Evolutionary conservation across 352 stramenopile genomes (phyloP), one percentile per base, ranked within the genome.

Genomic region (Paralagenidium karlingii): DNA sequence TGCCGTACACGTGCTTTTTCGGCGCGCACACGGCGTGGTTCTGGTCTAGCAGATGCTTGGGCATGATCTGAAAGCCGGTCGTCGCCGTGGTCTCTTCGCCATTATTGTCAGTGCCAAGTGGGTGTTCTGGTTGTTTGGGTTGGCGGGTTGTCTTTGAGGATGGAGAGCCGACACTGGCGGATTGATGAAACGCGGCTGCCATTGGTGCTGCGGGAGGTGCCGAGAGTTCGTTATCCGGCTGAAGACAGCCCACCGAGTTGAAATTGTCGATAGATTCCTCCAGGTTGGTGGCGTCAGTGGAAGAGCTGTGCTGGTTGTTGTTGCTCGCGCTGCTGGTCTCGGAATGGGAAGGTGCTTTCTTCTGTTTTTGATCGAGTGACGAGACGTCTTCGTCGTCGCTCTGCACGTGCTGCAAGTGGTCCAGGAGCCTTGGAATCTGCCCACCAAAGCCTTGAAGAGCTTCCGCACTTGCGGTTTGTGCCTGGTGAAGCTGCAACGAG

Each of bases 1-100:
- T 74, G 18, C 73, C 66, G 9, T 63, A 60, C 3, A 50, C 44
- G 43, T 82, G 66, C 44, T 79, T 75, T 42, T 67, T 77, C 18
- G 54, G 59, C 18, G 68, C 56, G 15, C 58, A 64, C 12, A 87
- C 58, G 30, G 67, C 69, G 24, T 56, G 64, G 18, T 66, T 57
- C 34, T 86, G 64, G 30, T 65, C 66, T 10, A 78, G 47, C 1
- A 77, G 46, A 34, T 74, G 50, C 15, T 66, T 60, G n/a, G 60
- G 61, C 46, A 70, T 57, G 43, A 70, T 53, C 8, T 46, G 42
- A 20, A 63, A 48, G 24, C 20, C 44, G 8, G 33, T 24, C 41
- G 27, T 26, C 34, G 16, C 28, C 42, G 37, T 37, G 43, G 43
- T 61, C 51, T 22, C n/a, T 31, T 42, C 26, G 38, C 24, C 54